Percentiles rank a stretch among this genome's conserved stretches.
Conservation (phyloP, 768 basidiomycete genomes). For the Phaeotremella skinneri region DNA sequence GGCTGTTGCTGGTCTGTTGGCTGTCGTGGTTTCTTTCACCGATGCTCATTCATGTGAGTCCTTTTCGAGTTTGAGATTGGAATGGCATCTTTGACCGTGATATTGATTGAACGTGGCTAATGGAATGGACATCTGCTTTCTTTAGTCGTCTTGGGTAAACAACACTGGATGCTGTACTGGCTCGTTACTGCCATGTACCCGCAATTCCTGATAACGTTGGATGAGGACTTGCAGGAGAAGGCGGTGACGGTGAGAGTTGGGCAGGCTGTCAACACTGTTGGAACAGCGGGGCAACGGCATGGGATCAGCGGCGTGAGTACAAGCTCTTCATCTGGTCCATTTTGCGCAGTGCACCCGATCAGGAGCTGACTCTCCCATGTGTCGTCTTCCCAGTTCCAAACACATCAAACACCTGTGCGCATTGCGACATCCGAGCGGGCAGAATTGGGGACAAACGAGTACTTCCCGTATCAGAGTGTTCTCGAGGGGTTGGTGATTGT, state of each 20-base stretch:
- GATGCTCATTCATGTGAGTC: slow-evolving; percentile 87
- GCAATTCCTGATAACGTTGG: slow-evolving; percentile 92
- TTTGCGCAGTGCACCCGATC: background rate
- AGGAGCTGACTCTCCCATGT: background rate
- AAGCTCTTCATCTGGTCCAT: background rate
- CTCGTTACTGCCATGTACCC: slow-evolving; percentile 96
- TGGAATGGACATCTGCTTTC: slow-evolving; percentile 2
- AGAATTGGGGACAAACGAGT: slow-evolving; percentile 96
- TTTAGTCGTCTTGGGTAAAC: slow-evolving; percentile 87
- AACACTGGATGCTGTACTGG: slow-evolving; percentile 99
- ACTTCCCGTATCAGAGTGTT: slow-evolving; percentile 80
- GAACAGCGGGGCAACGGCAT: slow-evolving; percentile 90
- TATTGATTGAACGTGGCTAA: background rate
- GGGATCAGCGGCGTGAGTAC: slow-evolving; percentile 51
- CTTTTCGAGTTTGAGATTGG: no score
- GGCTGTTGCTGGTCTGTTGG: slow-evolving; percentile 83
- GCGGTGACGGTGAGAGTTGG: slow-evolving; percentile 95
- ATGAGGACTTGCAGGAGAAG: slow-evolving; percentile 80
- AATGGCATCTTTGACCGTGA: no score
- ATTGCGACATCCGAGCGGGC: slow-evolving; percentile 90
- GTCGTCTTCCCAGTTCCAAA: slow-evolving; percentile 68
- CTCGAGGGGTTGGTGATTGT: slow-evolving; percentile 90
- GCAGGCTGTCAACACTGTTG: slow-evolving; percentile 93
- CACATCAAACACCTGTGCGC: slow-evolving; percentile 93
- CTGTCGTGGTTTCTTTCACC: slow-evolving; percentile 86